A percentile compares a stretch with the other conserved stretches of the same genome.
Evolutionary conservation across 2,329 filamentous ascomycete species (phyloP).

Genomic region (Hypoxylon sp.): DNA sequence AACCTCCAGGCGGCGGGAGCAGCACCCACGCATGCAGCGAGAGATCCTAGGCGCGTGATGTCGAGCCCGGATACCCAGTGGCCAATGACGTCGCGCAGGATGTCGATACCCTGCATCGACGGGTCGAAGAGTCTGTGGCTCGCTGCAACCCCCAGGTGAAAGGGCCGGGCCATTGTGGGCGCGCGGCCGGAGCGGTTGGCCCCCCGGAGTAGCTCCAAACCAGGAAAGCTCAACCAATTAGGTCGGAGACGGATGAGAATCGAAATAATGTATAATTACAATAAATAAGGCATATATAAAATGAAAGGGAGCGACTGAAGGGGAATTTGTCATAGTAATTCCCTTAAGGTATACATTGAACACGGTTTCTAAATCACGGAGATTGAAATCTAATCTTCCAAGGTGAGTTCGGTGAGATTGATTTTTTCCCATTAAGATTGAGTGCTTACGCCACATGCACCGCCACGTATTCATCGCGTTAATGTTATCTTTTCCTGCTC

Average conservation of each 20-base stretch:
- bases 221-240: constrained; percentile 9
- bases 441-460: constrained; percentile 32
- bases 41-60: constrained; percentile 58
- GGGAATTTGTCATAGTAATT: constrained; percentile 21
- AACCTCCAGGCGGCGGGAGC: constrained; percentile 56
- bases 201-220: constrained; percentile 3
- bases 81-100: constrained; percentile 54
- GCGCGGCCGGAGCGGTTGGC: constrained; percentile 23
- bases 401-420: constrained; percentile 20
- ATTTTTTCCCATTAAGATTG: constrained; percentile 11
- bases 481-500: too few relatives aligned
- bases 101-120: constrained; percentile 51
- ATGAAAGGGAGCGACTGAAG: constrained; percentile 13
- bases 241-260: constrained; percentile 13
- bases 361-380: not conserved
- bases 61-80: constrained; percentile 59
- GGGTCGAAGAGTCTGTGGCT: constrained; percentile 42
- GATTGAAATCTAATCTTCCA: constrained; percentile 9
- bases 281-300: constrained; percentile 24
- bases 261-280: constrained; percentile 12
- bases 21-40: constrained; percentile 59
- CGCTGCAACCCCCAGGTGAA: constrained; percentile 38
- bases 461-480: constrained; percentile 19
- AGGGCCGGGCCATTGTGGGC: constrained; percentile 41
- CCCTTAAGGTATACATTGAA: constrained; percentile 18